These are phyloP conservation scores for Athelia psychrophila DNA, from an alignment of 1,284 basidiomycete species.

Conservation along the genomic window DNA sequence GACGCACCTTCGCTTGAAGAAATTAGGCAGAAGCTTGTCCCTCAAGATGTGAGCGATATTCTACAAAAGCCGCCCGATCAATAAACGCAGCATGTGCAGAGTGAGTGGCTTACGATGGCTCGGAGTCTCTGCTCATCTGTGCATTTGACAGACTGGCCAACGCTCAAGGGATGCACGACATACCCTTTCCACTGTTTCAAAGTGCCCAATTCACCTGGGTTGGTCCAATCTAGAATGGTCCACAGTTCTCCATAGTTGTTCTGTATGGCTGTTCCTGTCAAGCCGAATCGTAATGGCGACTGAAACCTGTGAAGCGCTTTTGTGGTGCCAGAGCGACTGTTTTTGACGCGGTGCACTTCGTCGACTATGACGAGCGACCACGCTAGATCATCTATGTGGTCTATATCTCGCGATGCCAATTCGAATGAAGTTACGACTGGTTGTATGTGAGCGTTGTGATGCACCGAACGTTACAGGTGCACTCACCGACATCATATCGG, in stretches of 20 bases:
- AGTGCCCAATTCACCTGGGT: conserved; percentile 66
- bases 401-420: conserved; percentile 64
- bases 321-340: conserved; percentile 60
- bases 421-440: conserved; percentile 74
- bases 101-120: conserved; percentile 41
- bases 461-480: not conserved
- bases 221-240: conserved; percentile 81
- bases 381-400: conserved; percentile 56
- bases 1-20: conserved; percentile 71
- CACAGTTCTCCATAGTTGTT: conserved; percentile 84
- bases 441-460: conserved; percentile 3
- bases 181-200: conserved; percentile 66
- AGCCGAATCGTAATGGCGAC: conserved; percentile 66
- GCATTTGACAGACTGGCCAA: conserved; percentile 66
- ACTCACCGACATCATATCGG: conserved; percentile 69
- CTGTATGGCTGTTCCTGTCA: conserved; percentile 85
- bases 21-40: conserved; percentile 66
- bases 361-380: conserved; percentile 78
- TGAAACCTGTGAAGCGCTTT: conserved; percentile 61
- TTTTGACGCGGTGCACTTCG: conserved; percentile 83
- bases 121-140: conserved; percentile 59
- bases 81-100: not conserved
- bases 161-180: conserved; percentile 62
- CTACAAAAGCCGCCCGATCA: conserved; percentile 22
- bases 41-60: conserved; percentile 57